Evolutionary conservation across 192 early-diverging fungal genomes (phyloP), one percentile per base, ranked within the genome.

Genomic region (Coemansia sp.): DNA sequence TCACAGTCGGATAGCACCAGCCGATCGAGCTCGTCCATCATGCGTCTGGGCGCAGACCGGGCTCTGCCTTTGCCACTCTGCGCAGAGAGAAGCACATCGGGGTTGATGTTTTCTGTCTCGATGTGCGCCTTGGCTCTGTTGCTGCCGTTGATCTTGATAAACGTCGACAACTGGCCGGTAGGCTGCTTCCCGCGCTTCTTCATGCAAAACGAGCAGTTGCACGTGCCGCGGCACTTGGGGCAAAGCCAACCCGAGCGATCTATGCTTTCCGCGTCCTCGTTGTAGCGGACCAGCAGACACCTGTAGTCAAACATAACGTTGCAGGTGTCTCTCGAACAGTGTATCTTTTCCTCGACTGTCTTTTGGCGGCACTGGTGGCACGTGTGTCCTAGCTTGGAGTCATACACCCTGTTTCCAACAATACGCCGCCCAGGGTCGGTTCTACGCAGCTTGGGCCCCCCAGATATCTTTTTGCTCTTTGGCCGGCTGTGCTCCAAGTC

Each of bases 321-420:
- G 48, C 78, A 81, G 16, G 44, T 33, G 5, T 60, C 35, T 36
- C 45, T 55, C 6, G 72, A 58, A 66, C 78, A 75, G 35, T 55
- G 55, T 24, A 81, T 75, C 63, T 77, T 73, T 23, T 39, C 3
- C 38, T 76, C 78, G 39, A 66, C 63, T 43, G 78, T 76, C 60
- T 81, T 81, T 62, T 81, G 78, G 24, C 78, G 69, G 63, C 78
- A 81, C 56, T 81, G 78, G 52, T 81, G 78, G 48, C 78, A 81
- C 6, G 78, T 72, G 4, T n/a, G 10, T 0, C 74, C 78, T 5
- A 56, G 23, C 11, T 33, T 24, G 15, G 78, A 67, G 60, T 76
- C 73, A 39, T 76, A 76, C 11, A 76, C 49, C 15, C 73, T 69
- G 18, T 49, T 34, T 21, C 73, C 69, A 26, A 72, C 39, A 8